phyloP scores from a whole-genome alignment of 139 green algal species.

The Micractinium sp. region DNA sequence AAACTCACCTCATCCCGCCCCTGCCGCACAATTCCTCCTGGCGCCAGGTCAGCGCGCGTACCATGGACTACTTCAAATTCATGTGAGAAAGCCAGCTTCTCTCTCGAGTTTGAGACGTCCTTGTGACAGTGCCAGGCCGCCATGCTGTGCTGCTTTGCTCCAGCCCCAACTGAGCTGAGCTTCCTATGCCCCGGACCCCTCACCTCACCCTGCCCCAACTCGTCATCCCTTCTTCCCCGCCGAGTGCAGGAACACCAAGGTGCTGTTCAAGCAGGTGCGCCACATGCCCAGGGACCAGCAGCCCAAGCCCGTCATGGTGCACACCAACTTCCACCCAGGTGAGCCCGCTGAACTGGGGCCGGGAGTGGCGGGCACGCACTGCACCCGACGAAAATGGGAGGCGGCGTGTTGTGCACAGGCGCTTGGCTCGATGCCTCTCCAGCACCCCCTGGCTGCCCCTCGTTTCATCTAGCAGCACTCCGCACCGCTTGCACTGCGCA shows the following conservation, averaged over 20 bases:
- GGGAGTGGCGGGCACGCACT: no score
- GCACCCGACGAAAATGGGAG: not conserved
- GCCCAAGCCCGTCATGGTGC: constrained; percentile 66
- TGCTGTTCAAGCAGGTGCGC: constrained; percentile 57
- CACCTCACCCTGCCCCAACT: not conserved
- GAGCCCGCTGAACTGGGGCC: constrained; percentile 45
- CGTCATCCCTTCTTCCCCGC: not conserved
- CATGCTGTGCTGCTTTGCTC: not conserved
- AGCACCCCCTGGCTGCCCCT: not conserved
- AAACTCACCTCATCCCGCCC: no score
- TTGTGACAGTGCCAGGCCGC: no score
- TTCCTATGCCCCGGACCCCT: not conserved
- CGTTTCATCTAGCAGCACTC: not conserved
- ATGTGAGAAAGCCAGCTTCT: not conserved
- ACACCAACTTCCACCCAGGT: constrained; percentile 88
- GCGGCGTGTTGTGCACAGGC: not conserved
- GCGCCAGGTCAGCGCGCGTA: not conserved
- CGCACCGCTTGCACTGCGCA: not conserved
- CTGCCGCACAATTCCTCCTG: not conserved
- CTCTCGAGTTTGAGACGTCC: no score
- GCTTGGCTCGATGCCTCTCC: not conserved
- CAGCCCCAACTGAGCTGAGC: no score
- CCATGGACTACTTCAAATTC: constrained; percentile 26
- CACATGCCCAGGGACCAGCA: constrained; percentile 56
- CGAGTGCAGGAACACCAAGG: constrained; percentile 19